These are phyloP conservation scores for Spergularia marina DNA, from an alignment of 148 eudicot genomes.

Conservation along the genomic window DNA sequence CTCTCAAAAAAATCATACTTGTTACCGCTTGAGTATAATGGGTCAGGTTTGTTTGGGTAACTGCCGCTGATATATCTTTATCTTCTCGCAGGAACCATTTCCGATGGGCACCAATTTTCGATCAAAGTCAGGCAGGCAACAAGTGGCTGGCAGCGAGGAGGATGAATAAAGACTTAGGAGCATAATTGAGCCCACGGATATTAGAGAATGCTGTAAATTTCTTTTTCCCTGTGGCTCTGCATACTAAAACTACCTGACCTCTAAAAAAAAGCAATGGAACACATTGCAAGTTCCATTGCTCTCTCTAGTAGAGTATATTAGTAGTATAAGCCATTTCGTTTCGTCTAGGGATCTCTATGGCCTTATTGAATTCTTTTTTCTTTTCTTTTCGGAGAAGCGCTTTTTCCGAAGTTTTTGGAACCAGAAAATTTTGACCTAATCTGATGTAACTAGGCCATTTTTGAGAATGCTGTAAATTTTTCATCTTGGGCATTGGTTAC, in stretches of 20 bases:
- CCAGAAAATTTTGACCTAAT: conserved; percentile 34
- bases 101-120: conserved; percentile 49
- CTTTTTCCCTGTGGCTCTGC: conserved; percentile 18
- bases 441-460: conserved; percentile 26
- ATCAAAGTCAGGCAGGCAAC: conserved; percentile 39
- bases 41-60: neutral
- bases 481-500: conserved; percentile 31
- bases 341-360: conserved; percentile 24
- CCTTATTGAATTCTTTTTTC: conserved; percentile 23
- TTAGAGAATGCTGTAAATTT: conserved; percentile 17
- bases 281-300: conserved; percentile 12
- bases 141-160: conserved; percentile 27
- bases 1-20: neutral
- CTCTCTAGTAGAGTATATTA: conserved; percentile 17
- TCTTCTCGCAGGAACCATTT: conserved; percentile 57
- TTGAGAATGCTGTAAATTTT: conserved; percentile 37
- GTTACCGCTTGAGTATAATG: neutral
- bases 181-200: conserved; percentile 1
- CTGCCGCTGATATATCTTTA: neutral
- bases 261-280: conserved; percentile 18
- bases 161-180: conserved; percentile 22
- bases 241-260: conserved; percentile 16
- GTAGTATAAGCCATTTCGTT: conserved; percentile 24
- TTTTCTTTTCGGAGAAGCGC: conserved; percentile 16
- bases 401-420: neutral